Conservation (phyloP, 257 asterid species). For the Solanum ossicruentum region DNA sequence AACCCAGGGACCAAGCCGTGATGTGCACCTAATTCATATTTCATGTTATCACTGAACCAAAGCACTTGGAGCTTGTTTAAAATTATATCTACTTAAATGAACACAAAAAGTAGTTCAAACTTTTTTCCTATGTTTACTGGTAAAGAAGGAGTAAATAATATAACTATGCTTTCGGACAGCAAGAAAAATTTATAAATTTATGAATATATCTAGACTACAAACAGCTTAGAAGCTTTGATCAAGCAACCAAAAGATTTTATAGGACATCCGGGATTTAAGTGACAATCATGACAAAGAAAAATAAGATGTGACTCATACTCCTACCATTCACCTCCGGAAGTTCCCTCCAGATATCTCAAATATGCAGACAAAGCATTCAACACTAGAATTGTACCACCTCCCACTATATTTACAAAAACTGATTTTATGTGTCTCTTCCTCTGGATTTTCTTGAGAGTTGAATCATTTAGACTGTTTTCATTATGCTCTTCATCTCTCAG, state of each 20-base stretch:
- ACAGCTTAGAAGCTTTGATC: background rate
- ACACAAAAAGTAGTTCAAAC: background rate
- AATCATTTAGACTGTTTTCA: slow-evolving; percentile 10
- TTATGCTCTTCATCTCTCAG: slow-evolving; percentile 7
- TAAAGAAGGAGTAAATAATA: background rate
- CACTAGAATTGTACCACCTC: slow-evolving; percentile 63
- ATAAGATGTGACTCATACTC: slow-evolving; percentile 44
- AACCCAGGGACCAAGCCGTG: background rate
- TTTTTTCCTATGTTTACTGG: background rate
- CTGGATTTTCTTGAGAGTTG: slow-evolving; percentile 10
- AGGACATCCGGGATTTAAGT: background rate
- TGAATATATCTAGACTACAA: background rate
- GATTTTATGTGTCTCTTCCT: slow-evolving; percentile 50
- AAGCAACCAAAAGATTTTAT: background rate
- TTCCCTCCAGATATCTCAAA: slow-evolving; percentile 83
- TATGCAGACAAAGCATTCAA: slow-evolving; percentile 82
- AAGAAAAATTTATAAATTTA: background rate
- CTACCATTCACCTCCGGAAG: slow-evolving; percentile 73
- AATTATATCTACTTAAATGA: background rate
- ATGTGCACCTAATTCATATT: background rate
- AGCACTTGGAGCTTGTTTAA: background rate
- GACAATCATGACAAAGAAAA: background rate
- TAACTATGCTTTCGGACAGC: background rate
- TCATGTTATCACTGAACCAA: background rate
- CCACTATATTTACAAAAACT: slow-evolving; percentile 57